Evolutionary conservation across 306 rosid species (phyloP).

Genomic region (Quillaja saponaria): DNA sequence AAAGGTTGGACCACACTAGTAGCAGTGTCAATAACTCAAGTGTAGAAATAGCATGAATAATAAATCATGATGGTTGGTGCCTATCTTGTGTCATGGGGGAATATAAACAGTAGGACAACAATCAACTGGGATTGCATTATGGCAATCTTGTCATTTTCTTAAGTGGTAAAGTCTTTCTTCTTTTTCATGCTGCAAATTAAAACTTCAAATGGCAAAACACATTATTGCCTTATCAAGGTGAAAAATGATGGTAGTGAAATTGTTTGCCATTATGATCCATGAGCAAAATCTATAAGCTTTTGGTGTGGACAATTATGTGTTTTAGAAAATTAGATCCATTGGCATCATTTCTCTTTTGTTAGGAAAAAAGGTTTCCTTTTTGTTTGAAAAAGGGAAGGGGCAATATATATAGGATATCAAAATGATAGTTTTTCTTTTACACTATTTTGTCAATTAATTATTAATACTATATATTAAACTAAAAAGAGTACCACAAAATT

Average conservation of each 20-base stretch:
- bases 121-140: constrained; percentile 43
- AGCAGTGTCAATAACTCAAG: constrained; percentile 20
- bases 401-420: too few species aligned
- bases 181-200: constrained; percentile 5
- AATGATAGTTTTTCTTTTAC: too few species aligned
- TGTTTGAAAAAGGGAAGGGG: neutral
- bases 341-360: too few species aligned
- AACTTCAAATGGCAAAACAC: neutral
- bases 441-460: too few species aligned
- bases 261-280: too few species aligned
- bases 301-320: too few species aligned
- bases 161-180: neutral
- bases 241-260: neutral
- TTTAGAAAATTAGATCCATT: too few species aligned
- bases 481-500: too few species aligned
- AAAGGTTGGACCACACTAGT: constrained; percentile 44
- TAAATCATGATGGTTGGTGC: constrained; percentile 23
- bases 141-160: constrained; percentile 42
- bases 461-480: too few species aligned
- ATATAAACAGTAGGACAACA: constrained; percentile 25
- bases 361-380: too few species aligned
- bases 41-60: neutral
- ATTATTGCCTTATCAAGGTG: neutral
- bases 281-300: too few species aligned
- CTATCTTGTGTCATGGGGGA: too few species aligned